Conservation (phyloP, 306 rosid species). For the Dicorynia guianensis region DNA sequence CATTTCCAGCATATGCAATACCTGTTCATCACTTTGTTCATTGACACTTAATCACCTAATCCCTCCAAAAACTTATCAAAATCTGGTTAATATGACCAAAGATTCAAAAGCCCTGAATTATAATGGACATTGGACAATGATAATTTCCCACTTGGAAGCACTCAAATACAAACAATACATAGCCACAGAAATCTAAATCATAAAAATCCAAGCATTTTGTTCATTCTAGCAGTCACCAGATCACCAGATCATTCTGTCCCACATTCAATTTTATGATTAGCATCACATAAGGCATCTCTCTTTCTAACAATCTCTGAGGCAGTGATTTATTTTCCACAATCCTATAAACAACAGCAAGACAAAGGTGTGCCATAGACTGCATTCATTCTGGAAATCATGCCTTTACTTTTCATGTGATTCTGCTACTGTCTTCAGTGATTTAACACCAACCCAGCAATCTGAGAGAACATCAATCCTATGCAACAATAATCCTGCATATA, state of each 20-base stretch:
- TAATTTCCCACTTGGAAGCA: conserved; percentile 42
- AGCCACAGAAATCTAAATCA: conserved; percentile 36
- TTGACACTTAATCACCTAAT: conserved; percentile 37
- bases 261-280: conserved; percentile 35
- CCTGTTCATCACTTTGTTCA: conserved; percentile 43
- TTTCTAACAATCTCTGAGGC: conserved; percentile 34
- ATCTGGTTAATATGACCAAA: conserved; percentile 38
- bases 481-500: not conserved
- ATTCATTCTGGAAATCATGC: conserved; percentile 32
- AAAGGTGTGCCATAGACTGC: not conserved
- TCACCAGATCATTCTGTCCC: conserved; percentile 35
- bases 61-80: conserved; percentile 38
- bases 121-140: not conserved
- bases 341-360: conserved; percentile 41
- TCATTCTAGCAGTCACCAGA: conserved; percentile 37
- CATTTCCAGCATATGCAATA: conserved; percentile 44
- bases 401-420: conserved; percentile 1
- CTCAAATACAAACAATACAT: conserved; percentile 22
- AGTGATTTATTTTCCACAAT: conserved; percentile 31
- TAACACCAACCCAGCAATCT: conserved; percentile 37
- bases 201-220: conserved; percentile 33
- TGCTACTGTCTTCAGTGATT: conserved; percentile 37
- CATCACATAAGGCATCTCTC: conserved; percentile 36
- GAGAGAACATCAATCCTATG: conserved; percentile 40
- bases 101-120: conserved; percentile 31